Conservation (phyloP, 2,329 filamentous ascomycete species). For the Cladosporium velox region DNA sequence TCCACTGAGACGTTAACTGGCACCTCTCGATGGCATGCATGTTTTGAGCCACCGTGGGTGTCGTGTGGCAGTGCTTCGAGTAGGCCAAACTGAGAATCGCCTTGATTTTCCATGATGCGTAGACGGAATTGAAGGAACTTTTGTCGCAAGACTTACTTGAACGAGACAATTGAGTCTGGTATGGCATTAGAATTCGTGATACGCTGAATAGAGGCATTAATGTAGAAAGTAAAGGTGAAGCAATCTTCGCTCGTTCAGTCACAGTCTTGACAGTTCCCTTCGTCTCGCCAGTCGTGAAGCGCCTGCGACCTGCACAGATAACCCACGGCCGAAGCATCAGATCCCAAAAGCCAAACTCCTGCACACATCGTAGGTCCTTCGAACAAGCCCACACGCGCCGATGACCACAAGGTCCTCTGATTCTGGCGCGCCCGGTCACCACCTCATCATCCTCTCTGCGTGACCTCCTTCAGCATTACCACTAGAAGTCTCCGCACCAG, state of each 20-base stretch:
- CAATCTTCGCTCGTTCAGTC: not conserved
- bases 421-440: not conserved
- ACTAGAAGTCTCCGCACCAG: slow-evolving; percentile 21
- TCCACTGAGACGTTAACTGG: not conserved
- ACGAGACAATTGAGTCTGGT: not conserved
- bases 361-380: not conserved
- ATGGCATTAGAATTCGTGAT: not conserved
- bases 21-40: not conserved
- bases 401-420: not conserved
- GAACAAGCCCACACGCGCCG: not conserved
- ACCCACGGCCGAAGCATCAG: not conserved
- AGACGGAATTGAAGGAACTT: too few relatives aligned
- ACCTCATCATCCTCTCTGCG: slow-evolving; percentile 11
- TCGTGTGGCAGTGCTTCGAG: not conserved
- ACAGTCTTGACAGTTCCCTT: not conserved
- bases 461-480: slow-evolving; percentile 5
- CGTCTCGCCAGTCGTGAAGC: not conserved
- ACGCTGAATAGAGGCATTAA: not conserved
- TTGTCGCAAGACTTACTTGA: too few relatives aligned
- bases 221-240: not conserved
- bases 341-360: not conserved
- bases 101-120: too few relatives aligned
- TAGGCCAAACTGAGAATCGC: too few relatives aligned
- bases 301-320: not conserved
- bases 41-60: not conserved